Evolutionary conservation across 306 rosid species (phyloP), one percentile per base, ranked within the genome.

Genomic region (Vicia faba): DNA sequence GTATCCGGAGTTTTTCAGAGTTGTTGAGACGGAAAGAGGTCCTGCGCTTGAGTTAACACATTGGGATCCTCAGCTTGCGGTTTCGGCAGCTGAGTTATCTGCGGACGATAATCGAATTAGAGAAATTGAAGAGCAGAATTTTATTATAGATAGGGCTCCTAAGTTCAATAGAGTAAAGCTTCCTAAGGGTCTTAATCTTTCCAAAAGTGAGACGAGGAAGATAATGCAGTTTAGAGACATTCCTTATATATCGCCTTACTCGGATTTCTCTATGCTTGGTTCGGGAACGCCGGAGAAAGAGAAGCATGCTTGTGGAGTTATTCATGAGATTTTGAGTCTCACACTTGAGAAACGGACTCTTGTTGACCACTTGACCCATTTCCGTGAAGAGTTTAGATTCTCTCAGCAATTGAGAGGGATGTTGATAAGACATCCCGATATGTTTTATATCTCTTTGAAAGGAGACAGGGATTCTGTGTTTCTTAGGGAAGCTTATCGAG

Each of bases 31-130:
- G 15, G 89, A 56, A 36, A 54, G 87, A 11, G 97, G 97, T 28
- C 95, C 89, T 4, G 91, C 96, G 0, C 80, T 91, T 29, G 97
- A 91, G 36, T 84, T 91, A 75, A 91, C 91, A 33, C 88, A 86
- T 65, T 88, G 96, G 97, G 97, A 91, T 80, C 95, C 97, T 11
- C 83, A 91, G 73, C 89, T 91, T 70, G 97, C 96, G 2, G 91
- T 91, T 71, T 88, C 96, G 15, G 97, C 95, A 0, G 88, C 91
- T 8, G 96, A 91, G 86, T 53, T 91, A 48, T 58, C 93, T 10
- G 91, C 71, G 4, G 96, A 88, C 54, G 97, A 91, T 12, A 91
- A 84, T 36, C 84, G 69, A 25, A 73, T 81, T 50, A 78, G 81
- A 67, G 96, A 86, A 66, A 12, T 80, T 19, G 88, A 84, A 60